A percentile compares a stretch with the other conserved stretches of the same genome.
These are phyloP conservation scores for Neofusicoccum cordaticola DNA, from an alignment of 2,329 filamentous ascomycete species.

Conservation along the genomic window DNA sequence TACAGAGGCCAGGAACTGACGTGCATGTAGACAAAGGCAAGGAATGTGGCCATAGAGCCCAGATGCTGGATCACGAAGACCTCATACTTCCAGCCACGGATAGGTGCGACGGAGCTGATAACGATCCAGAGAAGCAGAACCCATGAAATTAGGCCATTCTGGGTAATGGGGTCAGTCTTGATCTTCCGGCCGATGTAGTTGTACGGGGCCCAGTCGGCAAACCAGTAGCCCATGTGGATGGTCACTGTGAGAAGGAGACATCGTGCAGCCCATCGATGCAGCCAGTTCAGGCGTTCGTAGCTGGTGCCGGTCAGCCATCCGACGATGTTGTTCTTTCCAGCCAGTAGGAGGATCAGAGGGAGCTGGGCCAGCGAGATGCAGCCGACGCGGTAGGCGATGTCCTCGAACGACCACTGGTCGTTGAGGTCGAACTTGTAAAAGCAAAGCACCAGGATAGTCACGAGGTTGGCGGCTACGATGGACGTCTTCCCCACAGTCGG, in stretches of 20 bases:
- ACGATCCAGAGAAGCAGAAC: constrained; percentile 64
- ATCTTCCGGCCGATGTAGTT: constrained; percentile 60
- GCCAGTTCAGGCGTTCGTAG: constrained; percentile 69
- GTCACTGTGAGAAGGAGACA: constrained; percentile 67
- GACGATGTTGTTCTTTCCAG: constrained; percentile 58
- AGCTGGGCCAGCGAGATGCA: constrained; percentile 54
- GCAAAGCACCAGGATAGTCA: constrained; percentile 53
- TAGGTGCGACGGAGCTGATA: constrained; percentile 60
- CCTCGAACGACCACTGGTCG: constrained; percentile 52
- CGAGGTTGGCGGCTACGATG: constrained; percentile 46
- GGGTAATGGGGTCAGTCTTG: constrained; percentile 61
- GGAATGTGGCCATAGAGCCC: constrained; percentile 57
- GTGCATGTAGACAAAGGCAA: constrained; percentile 64
- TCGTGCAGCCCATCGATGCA: constrained; percentile 69
- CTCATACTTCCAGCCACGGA: constrained; percentile 67
- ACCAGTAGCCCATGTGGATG: constrained; percentile 69
- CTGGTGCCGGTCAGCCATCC: constrained; percentile 61
- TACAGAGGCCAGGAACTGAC: constrained; percentile 49
- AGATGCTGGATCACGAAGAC: constrained; percentile 68
- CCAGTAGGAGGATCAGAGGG: constrained; percentile 55
- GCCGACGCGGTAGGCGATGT: constrained; percentile 56
- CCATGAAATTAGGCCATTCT: constrained; percentile 67
- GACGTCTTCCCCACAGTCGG: constrained; percentile 39
- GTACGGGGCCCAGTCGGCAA: constrained; percentile 60
- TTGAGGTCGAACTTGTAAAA: constrained; percentile 55